Percentiles rank a stretch among this genome's conserved stretches.
Evolutionary conservation across 192 early-diverging fungal species (phyloP).

Genomic region (Spinellus fusiger): DNA sequence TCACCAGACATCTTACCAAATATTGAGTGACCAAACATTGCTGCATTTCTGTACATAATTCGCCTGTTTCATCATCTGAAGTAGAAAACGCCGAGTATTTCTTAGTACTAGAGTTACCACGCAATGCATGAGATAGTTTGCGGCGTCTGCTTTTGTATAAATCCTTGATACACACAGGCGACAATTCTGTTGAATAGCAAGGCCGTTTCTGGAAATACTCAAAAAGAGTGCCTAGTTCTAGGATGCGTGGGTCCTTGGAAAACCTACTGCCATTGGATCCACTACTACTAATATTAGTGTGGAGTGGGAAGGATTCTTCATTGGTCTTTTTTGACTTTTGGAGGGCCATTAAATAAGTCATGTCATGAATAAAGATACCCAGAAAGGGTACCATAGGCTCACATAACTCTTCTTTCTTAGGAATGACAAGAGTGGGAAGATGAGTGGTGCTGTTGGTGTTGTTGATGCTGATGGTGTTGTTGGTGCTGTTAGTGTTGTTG

Average conservation of each 20-base stretch:
- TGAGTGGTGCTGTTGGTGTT: no score
- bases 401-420: not conserved
- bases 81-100: conserved; percentile 31
- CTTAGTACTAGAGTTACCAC: conserved; percentile 37
- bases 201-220: conserved; percentile 48
- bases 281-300: not conserved
- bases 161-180: conserved; percentile 37
- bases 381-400: conserved; percentile 67
- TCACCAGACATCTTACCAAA: conserved; percentile 36
- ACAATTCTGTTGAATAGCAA: conserved; percentile 38
- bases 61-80: conserved; percentile 28
- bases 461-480: no score
- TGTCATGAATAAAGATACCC: conserved; percentile 70
- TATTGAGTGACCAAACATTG: conserved; percentile 54
- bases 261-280: not conserved
- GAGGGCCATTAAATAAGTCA: conserved; percentile 61
- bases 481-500: no score
- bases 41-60: conserved; percentile 42
- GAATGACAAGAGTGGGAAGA: no score
- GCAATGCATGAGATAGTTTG: conserved; percentile 37
- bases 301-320: not conserved
- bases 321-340: not conserved
- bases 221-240: conserved; percentile 51
- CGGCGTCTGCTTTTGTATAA: conserved; percentile 40
- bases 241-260: conserved; percentile 42